Base-by-base conservation (phyloP, 2,329 filamentous ascomycete genomes). In the Xylariaceae sp. region DNA sequence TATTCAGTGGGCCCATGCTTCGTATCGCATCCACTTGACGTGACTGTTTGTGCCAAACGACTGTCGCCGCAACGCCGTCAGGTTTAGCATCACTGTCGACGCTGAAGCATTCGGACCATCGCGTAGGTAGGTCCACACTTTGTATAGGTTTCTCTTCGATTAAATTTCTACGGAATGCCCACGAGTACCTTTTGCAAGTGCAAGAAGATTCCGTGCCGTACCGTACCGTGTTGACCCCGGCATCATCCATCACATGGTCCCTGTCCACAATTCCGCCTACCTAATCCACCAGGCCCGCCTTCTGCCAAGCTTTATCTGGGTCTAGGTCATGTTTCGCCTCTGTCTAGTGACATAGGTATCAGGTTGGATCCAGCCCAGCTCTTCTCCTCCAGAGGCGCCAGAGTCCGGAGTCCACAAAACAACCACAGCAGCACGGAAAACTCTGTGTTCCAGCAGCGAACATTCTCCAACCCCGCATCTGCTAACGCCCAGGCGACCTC, bases 211-310 rank as follows among this genome's bases (percentile, higher is more conserved):
- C 23, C 23, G 23, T 30, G 23, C 23, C 23, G 23, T 42, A 17
- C 44, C 23, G 35, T 53, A 56, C 35, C 52, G 49, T 51, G 30
- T 37, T 35, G 60, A 44, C 37, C 61, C 55, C 44, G 57, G 51
- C 61, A 51, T 58, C 57, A 57, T 23, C 42, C 23, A 51, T 58
- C 57, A 57, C 13, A 47, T 35, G 44, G 55, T 53, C 49, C 48
- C 58, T 47, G 51, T 49, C 45, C 51, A 42, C 49, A 39, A 51
- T 50, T 45, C 51, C 50, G 47, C 50, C 51, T 53, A 53, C 44
- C 51, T 37, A 60, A 62, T 50, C 59, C 62, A 64, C 59, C 57
- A 42, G 60, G 62, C 53, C 44, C 51, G 62, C n/a, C 53, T 53
- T 53, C 58, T 59, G 60, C 62, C 60, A 58, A 62, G 62, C 57